Evolutionary conservation across 192 early-diverging fungal species (phyloP).

Genomic region (Gaertneriomyces semiglobifer): DNA sequence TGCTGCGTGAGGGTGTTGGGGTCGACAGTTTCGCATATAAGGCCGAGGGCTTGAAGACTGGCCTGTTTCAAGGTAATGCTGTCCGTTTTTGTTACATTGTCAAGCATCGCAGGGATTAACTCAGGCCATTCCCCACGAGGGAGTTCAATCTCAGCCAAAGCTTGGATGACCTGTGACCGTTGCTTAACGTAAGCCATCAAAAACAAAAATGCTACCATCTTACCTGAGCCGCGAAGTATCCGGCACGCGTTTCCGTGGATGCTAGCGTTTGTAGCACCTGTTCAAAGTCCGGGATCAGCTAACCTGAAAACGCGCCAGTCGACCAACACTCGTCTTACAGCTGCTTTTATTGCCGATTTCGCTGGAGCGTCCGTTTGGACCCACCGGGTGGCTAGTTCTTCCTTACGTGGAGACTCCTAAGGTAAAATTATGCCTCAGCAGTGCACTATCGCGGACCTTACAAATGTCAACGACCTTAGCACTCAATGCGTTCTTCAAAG

Average conservation of each 20-base stretch:
- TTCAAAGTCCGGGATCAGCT: neutral
- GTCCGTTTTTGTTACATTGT: constrained; percentile 64
- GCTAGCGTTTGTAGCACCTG: constrained; percentile 54
- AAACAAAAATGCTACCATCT: neutral
- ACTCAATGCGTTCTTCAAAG: constrained; percentile 87
- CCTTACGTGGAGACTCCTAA: constrained; percentile 43
- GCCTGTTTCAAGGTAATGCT: constrained; percentile 72
- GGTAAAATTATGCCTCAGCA: neutral
- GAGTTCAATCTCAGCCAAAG: constrained; percentile 91
- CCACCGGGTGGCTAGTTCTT: constrained; percentile 41
- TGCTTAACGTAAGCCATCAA: constrained; percentile 1
- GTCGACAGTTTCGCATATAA: constrained; percentile 84
- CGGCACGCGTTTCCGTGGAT: constrained; percentile 53
- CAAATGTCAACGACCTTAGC: constrained; percentile 64
- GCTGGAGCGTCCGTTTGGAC: constrained; percentile 62
- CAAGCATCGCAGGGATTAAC: constrained; percentile 74
- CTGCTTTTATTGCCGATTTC: constrained; percentile 69
- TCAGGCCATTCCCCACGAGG: constrained; percentile 84
- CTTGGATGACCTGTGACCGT: constrained; percentile 69
- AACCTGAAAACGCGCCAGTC: neutral
- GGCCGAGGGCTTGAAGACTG: constrained; percentile 88
- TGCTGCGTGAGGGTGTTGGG: constrained; percentile 76
- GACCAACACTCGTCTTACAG: constrained; percentile 29
- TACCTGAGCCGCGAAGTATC: constrained; percentile 72
- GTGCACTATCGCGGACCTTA: neutral